Evolutionary conservation across 768 basidiomycete species (phyloP), one percentile per base, ranked within the genome.

Genomic region (Atractiella rhizophila): DNA sequence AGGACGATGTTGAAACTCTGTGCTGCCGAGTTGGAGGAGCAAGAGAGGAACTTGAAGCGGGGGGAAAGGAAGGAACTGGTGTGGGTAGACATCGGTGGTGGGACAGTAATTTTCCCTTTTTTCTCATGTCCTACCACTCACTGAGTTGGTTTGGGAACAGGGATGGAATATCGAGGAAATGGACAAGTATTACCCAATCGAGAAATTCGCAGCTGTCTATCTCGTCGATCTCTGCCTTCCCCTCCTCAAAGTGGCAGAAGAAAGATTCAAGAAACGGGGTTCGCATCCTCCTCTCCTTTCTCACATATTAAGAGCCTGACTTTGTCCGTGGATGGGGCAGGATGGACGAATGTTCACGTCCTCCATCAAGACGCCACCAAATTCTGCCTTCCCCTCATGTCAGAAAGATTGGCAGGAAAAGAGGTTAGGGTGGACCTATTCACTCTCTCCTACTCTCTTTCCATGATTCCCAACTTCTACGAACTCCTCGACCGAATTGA

Each of bases 21-120:
- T 4, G 71, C 73, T 0, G 65, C 66, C 26, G 74, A 77, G 48
- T 58, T 78, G 7, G 62, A 62, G 25, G 58, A 64, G 2, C 61
- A 74, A 45, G 47, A 33, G 20, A 10, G 21, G 28, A 39, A 37
- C 27, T 39, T 37, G 34, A 56, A 54, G 27, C 52, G 52, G 20
- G 48, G 62, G 5, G 62, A 64, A 0, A 55, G 59, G 0, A 65
- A 66, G 52, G 62, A 63, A 12, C 64, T 75, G 15, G 64, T 79
- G 12, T 79, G 76, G 76, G 64, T 79, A 15, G 76, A 79, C 53
- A 69, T 79, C 42, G 74, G 76, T 13, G 76, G 76, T 25, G 76
- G 75, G 21, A 77, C 76, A 11, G 51, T 66, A 31, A 39, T 32
- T 1, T 8, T 4, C 12, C 10, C 4, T 18, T 23, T 24, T 27